These are phyloP conservation scores for Blastobotrys illinoisensis DNA, from an alignment of 1,139 yeast genomes.

Conservation along the genomic window DNA sequence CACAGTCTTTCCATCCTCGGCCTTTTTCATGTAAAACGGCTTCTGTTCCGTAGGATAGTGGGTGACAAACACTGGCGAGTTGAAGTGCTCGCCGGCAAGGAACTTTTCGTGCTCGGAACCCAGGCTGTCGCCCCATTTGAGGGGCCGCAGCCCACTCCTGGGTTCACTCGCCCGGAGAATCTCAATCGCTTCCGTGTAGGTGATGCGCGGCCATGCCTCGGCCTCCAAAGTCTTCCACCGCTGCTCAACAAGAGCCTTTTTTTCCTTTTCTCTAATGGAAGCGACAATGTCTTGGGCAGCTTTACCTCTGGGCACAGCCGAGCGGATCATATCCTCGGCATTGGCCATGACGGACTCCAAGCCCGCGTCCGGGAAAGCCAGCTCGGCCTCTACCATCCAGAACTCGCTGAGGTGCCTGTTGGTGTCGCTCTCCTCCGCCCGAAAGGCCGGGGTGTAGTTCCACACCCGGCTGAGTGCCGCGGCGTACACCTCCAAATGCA, in stretches of 20 bases:
- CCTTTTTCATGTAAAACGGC: constrained; percentile 83
- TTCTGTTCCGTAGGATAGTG: constrained; percentile 76
- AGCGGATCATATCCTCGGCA: constrained; percentile 64
- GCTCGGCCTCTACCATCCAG: constrained; percentile 96
- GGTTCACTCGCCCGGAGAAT: constrained; percentile 35
- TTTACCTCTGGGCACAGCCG: constrained; percentile 37
- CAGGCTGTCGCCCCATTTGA: constrained; percentile 67
- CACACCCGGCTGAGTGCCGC: constrained; percentile 76
- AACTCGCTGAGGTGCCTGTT: constrained; percentile 89
- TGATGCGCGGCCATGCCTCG: constrained; percentile 60
- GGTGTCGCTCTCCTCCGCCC: constrained; percentile 92
- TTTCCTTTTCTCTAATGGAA: constrained; percentile 34
- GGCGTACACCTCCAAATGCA: constrained; percentile 80
- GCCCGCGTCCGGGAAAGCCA: constrained; percentile 52
- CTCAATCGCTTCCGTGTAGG: constrained; percentile 70
- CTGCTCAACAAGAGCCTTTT: constrained; percentile 33
- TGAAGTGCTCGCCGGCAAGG: constrained; percentile 65
- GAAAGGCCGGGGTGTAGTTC: constrained; percentile 85
- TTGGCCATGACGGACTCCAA: constrained; percentile 58
- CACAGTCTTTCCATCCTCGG: constrained; percentile 51
- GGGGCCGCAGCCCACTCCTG: constrained; percentile 24
- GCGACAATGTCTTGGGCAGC: constrained; percentile 39
- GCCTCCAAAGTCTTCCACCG: constrained; percentile 30
- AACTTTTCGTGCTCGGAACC: constrained; percentile 88
- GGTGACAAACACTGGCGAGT: constrained; percentile 80